phyloP scores from a whole-genome alignment of 1,139 yeast species.

The Saccharomyces pastorianus region DNA sequence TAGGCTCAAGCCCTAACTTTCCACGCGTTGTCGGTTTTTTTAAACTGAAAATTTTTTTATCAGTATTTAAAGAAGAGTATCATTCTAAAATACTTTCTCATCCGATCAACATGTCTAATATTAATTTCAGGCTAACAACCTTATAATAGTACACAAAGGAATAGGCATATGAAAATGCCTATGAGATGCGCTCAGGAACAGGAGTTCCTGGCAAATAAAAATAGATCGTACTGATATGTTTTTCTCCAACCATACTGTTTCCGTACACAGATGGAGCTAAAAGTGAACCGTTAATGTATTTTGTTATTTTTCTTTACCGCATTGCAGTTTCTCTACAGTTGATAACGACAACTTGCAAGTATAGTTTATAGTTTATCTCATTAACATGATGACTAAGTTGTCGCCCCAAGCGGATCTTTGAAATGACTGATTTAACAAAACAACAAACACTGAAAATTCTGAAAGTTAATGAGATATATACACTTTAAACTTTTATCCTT shows the following conservation, averaged over 20 bases:
- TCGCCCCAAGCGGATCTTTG: slow-evolving; percentile 34
- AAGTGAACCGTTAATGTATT: neutral
- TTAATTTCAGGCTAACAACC: no score
- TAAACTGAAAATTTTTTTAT: neutral
- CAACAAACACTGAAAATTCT: slow-evolving; percentile 34
- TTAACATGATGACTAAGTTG: slow-evolving; percentile 30
- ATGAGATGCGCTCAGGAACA: slow-evolving; percentile 7
- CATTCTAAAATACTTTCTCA: neutral
- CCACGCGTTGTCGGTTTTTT: neutral
- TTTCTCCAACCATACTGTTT: neutral
- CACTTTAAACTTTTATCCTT: neutral
- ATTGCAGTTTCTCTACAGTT: neutral
- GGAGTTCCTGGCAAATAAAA: slow-evolving; percentile 11
- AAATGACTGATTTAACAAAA: slow-evolving; percentile 29
- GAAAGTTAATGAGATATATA: slow-evolving; percentile 9
- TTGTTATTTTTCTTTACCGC: neutral
- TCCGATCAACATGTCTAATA: no score
- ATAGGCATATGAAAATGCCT: neutral
- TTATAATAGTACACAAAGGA: no score
- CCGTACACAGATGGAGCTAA: neutral
- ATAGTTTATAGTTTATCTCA: slow-evolving; percentile 1
- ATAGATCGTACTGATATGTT: neutral
- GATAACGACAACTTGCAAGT: neutral
- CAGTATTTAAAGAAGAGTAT: neutral
- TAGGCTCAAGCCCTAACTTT: neutral